Conservation (phyloP, 2,329 filamentous ascomycete genomes). For the Cordyceps fumosorosea region DNA sequence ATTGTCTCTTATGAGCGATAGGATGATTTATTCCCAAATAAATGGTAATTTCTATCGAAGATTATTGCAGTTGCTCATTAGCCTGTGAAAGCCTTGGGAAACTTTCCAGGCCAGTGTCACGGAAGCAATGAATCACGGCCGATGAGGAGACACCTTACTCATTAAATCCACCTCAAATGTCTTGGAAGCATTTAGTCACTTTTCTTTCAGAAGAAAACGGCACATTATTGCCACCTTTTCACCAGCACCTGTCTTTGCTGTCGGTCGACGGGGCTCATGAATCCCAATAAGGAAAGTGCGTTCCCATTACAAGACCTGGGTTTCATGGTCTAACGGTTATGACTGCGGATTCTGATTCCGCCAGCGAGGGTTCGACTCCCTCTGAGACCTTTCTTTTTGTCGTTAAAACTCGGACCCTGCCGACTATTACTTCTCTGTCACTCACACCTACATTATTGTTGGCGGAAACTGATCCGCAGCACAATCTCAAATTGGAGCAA, state of each 20-base stretch:
- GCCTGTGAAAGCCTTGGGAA: too few species aligned
- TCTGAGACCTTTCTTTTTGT: conserved; percentile 12
- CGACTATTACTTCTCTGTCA: background rate
- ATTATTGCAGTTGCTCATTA: too few species aligned
- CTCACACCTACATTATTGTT: too few species aligned
- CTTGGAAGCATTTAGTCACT: background rate
- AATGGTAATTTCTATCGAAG: background rate
- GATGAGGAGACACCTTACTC: too few species aligned
- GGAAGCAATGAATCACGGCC: too few species aligned
- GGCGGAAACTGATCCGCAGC: too few species aligned
- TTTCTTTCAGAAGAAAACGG: background rate
- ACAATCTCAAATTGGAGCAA: too few species aligned
- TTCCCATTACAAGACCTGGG: background rate
- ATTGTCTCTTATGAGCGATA: too few species aligned
- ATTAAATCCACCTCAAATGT: background rate
- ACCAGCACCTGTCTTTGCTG: too few species aligned
- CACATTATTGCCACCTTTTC: background rate
- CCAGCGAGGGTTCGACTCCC: conserved; percentile 15
- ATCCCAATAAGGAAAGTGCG: background rate
- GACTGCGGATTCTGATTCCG: conserved; percentile 15
- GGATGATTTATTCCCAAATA: background rate
- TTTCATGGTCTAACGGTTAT: conserved; percentile 15
- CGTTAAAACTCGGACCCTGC: too few species aligned
- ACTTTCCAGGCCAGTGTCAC: too few species aligned
- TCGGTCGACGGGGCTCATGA: conserved; percentile 31